Base-by-base conservation (phyloP, 202 grass and related monocot species). In the Elaeis oleifera region DNA sequence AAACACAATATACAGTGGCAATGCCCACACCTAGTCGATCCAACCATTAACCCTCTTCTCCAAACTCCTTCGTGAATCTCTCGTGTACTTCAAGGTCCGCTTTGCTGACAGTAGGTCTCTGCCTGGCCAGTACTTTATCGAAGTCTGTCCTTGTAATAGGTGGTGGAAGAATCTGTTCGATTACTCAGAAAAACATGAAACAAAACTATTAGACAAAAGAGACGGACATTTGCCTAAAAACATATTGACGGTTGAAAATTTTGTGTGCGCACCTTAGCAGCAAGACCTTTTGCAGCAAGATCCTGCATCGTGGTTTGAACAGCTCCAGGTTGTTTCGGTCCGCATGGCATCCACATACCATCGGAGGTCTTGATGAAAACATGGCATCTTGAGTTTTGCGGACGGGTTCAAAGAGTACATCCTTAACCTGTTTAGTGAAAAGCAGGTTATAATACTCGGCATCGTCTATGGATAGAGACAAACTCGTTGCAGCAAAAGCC, bases 321-420 rank as follows among this genome's bases (percentile, higher is more conserved):
- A 53, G 20, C 63, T 8, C 63, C 63, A 2, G 49, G 15, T n/a
- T 65, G 63, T 53, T 49, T 65, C 1, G 63, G 63, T 5, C 48
- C 63, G 5, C 63, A 65, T 28, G 63, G 63, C 63, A 65, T 9
- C 63, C 63, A 65, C 63, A 65, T 65, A 2, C 49, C 63, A 51
- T 53, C 63, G 25, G 0, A 2, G 16, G 63, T n/a, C 49, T 53
- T 65, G 16, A 52, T 26, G 63, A 65, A 65, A 51, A 49, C 63
- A 65, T 65, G 3, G 63, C 48, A 18, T 65, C 63, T 53, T 65
- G 63, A 28, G 63, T 23, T 65, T 65, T 65, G 3, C 49, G 48
- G 18, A 65, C 63, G 18, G 63, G 48, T 53, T 65, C 63, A 17
- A 65, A 65, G 14, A 65, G 48, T 24, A 65, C 48, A 6, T 53